Conservation (phyloP, 2,329 filamentous ascomycete species). For the Diaporthe vaccinii region DNA sequence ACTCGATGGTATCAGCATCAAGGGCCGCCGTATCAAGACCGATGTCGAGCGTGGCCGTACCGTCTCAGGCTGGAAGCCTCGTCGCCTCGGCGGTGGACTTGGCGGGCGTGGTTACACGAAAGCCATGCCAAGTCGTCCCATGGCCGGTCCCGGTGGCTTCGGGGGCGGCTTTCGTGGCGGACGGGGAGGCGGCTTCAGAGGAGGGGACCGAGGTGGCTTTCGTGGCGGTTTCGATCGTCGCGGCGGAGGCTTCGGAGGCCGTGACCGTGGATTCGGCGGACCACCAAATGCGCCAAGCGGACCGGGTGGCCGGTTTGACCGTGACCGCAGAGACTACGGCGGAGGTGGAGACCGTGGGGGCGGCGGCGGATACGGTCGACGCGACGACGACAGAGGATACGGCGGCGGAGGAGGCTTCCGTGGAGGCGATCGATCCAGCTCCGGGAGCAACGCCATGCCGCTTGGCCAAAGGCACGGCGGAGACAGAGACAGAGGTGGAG, state of each 20-base stretch:
- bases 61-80: constrained; percentile 92
- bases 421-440: constrained; percentile 69
- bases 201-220: constrained; percentile 55
- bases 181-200: constrained; percentile 58
- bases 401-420: constrained; percentile 47
- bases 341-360: constrained; percentile 58
- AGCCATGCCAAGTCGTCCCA: constrained; percentile 77
- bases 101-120: constrained; percentile 96
- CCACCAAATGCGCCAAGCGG: constrained; percentile 71
- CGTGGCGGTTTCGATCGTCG: constrained; percentile 69
- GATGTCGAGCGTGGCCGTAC: constrained; percentile 97
- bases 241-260: constrained; percentile 57
- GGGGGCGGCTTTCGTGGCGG: constrained; percentile 69
- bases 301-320: constrained; percentile 59
- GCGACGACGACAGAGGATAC: constrained; percentile 49
- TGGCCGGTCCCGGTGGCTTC: constrained; percentile 69
- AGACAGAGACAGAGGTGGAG: constrained; percentile 61
- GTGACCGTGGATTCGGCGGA: constrained; percentile 49
- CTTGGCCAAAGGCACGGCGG: constrained; percentile 49
- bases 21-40: constrained; percentile 90
- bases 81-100: constrained; percentile 90
- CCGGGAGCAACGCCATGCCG: constrained; percentile 59
- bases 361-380: constrained; percentile 54
- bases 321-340: constrained; percentile 57
- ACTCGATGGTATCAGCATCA: constrained; percentile 91